phyloP scores from a whole-genome alignment of 225 moss, liverwort and hornwort species.

The Physcomitrellopsis africana region DNA sequence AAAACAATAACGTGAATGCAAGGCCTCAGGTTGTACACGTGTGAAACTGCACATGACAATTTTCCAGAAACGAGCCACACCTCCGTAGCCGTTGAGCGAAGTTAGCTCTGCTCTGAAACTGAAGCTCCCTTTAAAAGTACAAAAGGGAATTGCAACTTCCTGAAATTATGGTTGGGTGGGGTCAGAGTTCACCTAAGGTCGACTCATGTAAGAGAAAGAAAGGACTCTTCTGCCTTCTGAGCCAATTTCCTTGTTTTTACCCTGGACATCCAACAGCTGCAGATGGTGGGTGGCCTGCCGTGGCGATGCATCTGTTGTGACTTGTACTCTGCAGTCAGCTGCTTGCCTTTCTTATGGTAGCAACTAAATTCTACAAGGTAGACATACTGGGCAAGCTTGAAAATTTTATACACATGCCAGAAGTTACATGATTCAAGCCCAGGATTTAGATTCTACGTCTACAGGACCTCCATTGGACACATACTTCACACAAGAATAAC shows the following conservation, averaged over 20 bases:
- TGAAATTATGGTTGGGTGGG: background rate
- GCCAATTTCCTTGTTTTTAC: background rate
- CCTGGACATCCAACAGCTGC: slow-evolving; percentile 6
- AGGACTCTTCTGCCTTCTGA: slow-evolving; percentile 11
- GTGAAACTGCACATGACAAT: background rate
- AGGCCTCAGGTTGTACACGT: background rate
- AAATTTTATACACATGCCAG: too few species aligned
- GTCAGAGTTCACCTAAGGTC: too few species aligned
- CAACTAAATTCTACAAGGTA: background rate
- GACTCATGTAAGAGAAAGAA: slow-evolving; percentile 1
- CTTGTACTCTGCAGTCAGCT: background rate
- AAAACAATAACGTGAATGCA: too few species aligned
- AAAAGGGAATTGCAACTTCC: slow-evolving; percentile 3
- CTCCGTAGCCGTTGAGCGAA: background rate
- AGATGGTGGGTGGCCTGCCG: background rate
- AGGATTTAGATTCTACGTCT: too few species aligned
- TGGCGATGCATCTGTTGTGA: background rate
- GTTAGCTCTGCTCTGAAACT: slow-evolving; percentile 1
- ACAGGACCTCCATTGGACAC: too few species aligned
- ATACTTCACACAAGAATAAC: too few species aligned
- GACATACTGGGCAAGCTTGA: background rate
- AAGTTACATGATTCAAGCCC: too few species aligned
- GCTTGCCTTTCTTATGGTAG: background rate
- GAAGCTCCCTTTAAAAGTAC: background rate
- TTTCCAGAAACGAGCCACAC: background rate